phyloP scores from a whole-genome alignment of 2,329 filamentous ascomycete genomes.

The Trichoderma citrinoviride region DNA sequence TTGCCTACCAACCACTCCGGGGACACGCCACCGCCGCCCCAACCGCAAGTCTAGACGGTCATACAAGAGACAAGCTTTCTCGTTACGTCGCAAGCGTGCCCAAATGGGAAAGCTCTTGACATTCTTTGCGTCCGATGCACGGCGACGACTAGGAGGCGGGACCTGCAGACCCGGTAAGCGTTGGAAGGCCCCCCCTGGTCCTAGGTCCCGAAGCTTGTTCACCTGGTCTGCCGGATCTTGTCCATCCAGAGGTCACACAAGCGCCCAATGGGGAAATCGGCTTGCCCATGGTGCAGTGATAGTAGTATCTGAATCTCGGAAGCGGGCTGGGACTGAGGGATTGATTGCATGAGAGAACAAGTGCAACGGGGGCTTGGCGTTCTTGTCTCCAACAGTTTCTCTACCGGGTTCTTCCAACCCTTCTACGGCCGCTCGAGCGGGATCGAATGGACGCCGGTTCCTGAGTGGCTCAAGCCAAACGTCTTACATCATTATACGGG shows the following conservation, averaged over 20 bases:
- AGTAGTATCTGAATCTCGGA: conserved; percentile 8
- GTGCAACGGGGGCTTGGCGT: neutral
- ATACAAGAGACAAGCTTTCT: conserved; percentile 6
- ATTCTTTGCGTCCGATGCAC: conserved; percentile 34
- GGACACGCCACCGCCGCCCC: conserved; percentile 15
- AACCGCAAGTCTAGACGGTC: neutral
- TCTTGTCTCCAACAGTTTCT: neutral
- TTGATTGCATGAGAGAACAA: neutral
- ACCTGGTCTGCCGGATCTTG: conserved; percentile 15
- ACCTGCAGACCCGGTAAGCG: conserved; percentile 24
- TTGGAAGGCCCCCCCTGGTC: conserved; percentile 2
- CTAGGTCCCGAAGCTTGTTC: conserved; percentile 20
- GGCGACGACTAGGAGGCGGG: conserved; percentile 21
- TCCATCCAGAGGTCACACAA: conserved; percentile 28
- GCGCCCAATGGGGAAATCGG: conserved; percentile 32
- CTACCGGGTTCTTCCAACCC: neutral
- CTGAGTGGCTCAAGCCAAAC: neutral
- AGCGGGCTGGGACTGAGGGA: neutral
- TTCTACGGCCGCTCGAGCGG: neutral
- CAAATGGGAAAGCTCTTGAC: conserved; percentile 35
- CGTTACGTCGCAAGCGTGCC: conserved; percentile 24
- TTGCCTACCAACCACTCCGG: neutral
- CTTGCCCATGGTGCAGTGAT: conserved; percentile 24
- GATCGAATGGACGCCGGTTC: neutral
- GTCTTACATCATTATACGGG: neutral